Base-by-base conservation (phyloP, 495 filamentous ascomycete species). In the Bombardia bombarda region DNA sequence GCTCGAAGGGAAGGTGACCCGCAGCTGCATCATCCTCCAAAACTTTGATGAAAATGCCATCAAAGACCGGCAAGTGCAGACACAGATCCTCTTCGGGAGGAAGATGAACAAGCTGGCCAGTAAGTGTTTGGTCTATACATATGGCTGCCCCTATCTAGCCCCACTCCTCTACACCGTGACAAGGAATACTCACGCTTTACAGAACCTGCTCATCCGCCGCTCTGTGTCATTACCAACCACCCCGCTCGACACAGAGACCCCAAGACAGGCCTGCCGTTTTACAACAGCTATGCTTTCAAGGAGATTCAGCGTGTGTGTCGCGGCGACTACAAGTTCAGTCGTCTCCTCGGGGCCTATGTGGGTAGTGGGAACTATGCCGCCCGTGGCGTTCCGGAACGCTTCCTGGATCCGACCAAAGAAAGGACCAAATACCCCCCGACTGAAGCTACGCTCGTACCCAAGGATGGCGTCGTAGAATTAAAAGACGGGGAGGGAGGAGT, bases 171-270 rank as follows among this genome's bases (percentile, higher is more conserved):
- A n/a, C n/a, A n/a, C n/a, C n/a, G n/a, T 28, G 26, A 28, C 6
- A 7, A 10, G 26, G 26, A 10, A 3, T 20, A 4, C 18, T 23
- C 22, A n/a, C 24, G 3, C 19, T 23, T 25, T 33, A 17, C 32
- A 75, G 72, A 74, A 60, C 70, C 70, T 43, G 56, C 60, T 17
- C 62, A 67, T 1, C 49, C 52, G 4, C 58, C 75, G 37, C 70
- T 82, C 37, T 94, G 87, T 59, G 79, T 80, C 40, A 90, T 94
- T 60, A 92, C 87, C 7, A 79, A 80, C 50, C 76, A 84, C 37
- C 80, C 83, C 31, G 87, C 87, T 17, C 78, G 73, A 33, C 92
- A 87, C 59, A 72, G 79, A 26, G 87, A 94, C 52, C 83, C 85
- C 0, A 72, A 70, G 47, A 93, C 87, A 0, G 82, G 82, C 0